Percentiles rank a stretch among this genome's conserved stretches.
Evolutionary conservation across 2,329 filamentous ascomycete genomes (phyloP).

Genomic region (Chrysoporthe austroafricana): DNA sequence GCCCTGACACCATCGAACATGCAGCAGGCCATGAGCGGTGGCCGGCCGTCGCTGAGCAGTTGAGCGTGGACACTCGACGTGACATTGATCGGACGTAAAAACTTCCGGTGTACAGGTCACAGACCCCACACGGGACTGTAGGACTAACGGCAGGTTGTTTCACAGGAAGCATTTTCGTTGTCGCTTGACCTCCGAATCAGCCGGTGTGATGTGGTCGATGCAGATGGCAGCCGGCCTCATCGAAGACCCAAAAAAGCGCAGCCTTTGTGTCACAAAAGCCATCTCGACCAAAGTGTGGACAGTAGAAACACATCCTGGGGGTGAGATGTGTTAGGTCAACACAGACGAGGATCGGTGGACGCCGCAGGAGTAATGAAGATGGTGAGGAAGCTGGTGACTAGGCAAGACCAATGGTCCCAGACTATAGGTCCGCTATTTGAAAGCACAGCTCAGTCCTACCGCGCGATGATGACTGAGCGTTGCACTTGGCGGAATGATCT

Average conservation of each 20-base stretch:
- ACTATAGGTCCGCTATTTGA: background rate
- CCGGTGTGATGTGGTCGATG: constrained; percentile 17
- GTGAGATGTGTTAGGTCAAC: constrained; percentile 17
- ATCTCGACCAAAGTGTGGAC: constrained; percentile 5
- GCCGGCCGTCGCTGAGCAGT: constrained; percentile 19
- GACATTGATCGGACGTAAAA: constrained; percentile 10
- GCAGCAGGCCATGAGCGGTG: constrained; percentile 20
- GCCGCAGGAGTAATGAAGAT: background rate
- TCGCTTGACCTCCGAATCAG: constrained; percentile 5
- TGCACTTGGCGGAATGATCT: background rate
- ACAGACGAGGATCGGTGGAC: constrained; percentile 2
- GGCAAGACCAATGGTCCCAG: background rate
- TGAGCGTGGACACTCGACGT: background rate
- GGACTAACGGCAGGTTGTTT: constrained; percentile 11
- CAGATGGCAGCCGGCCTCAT: constrained; percentile 20
- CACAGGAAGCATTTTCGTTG: background rate
- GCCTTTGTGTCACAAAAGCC: constrained; percentile 5
- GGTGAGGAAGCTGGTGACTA: background rate
- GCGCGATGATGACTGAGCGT: background rate
- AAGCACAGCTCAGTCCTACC: background rate
- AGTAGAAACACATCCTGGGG: background rate
- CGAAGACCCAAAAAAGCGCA: constrained; percentile 12
- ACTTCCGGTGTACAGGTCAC: background rate
- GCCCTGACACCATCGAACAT: constrained; percentile 17
- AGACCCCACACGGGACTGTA: constrained; percentile 18